These are phyloP conservation scores for Penicillium frequentans DNA, from an alignment of 2,329 filamentous ascomycete genomes.

Conservation along the genomic window DNA sequence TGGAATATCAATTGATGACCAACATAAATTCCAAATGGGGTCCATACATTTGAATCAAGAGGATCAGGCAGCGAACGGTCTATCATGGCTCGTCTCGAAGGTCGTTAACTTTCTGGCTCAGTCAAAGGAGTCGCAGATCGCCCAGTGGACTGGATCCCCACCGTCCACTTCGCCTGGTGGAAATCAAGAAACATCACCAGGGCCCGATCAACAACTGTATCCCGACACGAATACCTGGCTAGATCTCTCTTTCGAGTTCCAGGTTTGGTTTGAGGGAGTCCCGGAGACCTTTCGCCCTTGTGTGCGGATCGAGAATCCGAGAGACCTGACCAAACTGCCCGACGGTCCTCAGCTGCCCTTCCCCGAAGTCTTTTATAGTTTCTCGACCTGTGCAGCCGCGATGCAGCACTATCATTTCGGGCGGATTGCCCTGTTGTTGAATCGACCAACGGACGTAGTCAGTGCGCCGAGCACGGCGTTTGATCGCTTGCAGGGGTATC, in stretches of 20 bases:
- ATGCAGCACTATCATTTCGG: conserved; percentile 68
- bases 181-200: neutral
- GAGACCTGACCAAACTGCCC: conserved; percentile 51
- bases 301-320: conserved; percentile 42
- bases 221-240: conserved; percentile 53
- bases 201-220: conserved; percentile 25
- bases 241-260: conserved; percentile 54
- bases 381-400: conserved; percentile 61
- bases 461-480: conserved; percentile 53
- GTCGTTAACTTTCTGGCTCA: conserved; percentile 63
- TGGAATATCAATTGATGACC: conserved; percentile 55
- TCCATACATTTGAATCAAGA: conserved; percentile 49
- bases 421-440: conserved; percentile 61
- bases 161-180: conserved; percentile 28
- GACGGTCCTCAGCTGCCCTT: conserved; percentile 42
- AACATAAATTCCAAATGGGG: conserved; percentile 44
- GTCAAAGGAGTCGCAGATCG: conserved; percentile 52
- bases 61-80: conserved; percentile 60
- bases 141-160: conserved; percentile 32
- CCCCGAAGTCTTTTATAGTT: conserved; percentile 60
- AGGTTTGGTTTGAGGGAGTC: conserved; percentile 58
- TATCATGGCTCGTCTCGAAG: conserved; percentile 64
- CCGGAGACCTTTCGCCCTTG: conserved; percentile 53
- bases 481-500: conserved; percentile 57
- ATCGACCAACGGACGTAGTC: conserved; percentile 58